Percentiles rank a stretch among this genome's conserved stretches.
Conservation (phyloP, 805 yeast genomes). For the Kazachstania kunashirensis region DNA sequence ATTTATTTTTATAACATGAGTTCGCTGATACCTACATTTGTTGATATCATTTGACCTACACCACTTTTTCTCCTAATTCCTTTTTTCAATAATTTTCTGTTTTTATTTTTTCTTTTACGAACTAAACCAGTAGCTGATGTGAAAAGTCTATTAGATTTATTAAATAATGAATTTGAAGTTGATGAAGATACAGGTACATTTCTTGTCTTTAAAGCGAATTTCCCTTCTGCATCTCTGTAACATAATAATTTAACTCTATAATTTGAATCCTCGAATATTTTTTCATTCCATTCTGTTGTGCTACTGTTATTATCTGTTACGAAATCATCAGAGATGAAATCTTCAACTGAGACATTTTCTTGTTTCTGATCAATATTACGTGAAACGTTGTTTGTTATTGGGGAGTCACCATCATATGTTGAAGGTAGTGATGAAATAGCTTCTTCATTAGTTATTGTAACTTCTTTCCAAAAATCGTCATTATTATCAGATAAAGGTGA, state of each 20-base stretch:
- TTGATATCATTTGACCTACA: conserved; percentile 28
- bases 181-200: background rate
- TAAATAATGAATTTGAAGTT: no score
- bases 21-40: conserved; percentile 27
- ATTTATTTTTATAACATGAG: conserved; percentile 23
- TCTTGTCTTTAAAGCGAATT: conserved; percentile 20
- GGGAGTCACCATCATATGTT: no score
- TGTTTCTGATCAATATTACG: background rate
- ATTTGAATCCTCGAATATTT: conserved; percentile 7
- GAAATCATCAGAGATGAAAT: conserved; percentile 13
- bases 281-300: conserved; percentile 4
- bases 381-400: no score
- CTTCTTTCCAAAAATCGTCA: conserved; percentile 29
- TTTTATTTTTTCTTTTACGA: conserved; percentile 5
- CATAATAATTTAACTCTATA: conserved; percentile 20
- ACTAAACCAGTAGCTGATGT: conserved; percentile 7
- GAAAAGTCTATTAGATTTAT: background rate
- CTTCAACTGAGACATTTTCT: conserved; percentile 11
- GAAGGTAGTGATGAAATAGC: conserved; percentile 13
- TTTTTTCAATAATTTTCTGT: conserved; percentile 8
- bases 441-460: conserved; percentile 20
- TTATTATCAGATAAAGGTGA: conserved; percentile 5
- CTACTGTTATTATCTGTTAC: background rate
- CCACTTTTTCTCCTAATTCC: conserved; percentile 28
- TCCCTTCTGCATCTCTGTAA: conserved; percentile 27